Conservation (phyloP, 345 rosid species). For the Alliaria petiolata region DNA sequence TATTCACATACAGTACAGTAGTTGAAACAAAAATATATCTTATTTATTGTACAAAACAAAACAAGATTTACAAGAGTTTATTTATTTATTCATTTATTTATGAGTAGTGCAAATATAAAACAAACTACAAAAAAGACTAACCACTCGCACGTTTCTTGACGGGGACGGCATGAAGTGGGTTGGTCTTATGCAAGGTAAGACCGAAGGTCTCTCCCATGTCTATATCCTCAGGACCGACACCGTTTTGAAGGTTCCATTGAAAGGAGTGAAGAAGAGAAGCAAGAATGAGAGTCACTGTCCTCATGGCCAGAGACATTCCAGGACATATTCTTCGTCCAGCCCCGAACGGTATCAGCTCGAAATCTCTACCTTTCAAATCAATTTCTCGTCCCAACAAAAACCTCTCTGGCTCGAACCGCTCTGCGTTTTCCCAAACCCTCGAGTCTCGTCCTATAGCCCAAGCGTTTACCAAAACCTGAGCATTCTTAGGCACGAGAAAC, state of each 20-base stretch:
- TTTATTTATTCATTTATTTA: too few species aligned
- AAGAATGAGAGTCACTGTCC: constrained; percentile 5
- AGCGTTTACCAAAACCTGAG: constrained; percentile 24
- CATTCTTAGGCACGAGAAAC: background rate
- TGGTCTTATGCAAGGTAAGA: background rate
- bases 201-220: background rate
- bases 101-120: background rate
- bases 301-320: constrained; percentile 28
- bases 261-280: constrained; percentile 24
- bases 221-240: background rate
- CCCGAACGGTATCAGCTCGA: background rate
- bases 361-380: background rate
- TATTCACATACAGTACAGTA: too few species aligned
- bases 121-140: background rate
- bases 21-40: too few species aligned
- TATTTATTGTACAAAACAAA: background rate
- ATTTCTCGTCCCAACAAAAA: background rate
- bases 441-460: constrained; percentile 41
- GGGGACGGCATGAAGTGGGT: background rate
- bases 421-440: constrained; percentile 23
- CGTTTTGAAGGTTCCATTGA: background rate
- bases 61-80: too few species aligned
- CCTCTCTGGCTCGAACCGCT: constrained; percentile 18
- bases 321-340: constrained; percentile 14
- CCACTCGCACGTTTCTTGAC: background rate